Conservation (phyloP, 148 eudicot species). For the Persicaria tinctoria region DNA sequence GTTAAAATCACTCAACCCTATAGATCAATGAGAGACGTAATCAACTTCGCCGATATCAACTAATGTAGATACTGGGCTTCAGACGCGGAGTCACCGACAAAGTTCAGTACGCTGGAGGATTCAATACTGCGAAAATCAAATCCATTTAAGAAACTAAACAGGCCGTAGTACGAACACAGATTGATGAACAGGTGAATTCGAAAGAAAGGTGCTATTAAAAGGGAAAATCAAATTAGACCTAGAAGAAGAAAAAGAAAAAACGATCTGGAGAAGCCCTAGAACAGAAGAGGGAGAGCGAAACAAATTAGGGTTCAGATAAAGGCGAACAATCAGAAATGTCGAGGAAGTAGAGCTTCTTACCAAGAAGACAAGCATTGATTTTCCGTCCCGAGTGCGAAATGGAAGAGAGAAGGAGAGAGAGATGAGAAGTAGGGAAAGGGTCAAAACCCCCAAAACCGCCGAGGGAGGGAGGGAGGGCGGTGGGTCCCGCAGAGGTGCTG, state of each 20-base stretch:
- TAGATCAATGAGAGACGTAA: neutral
- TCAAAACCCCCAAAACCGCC: neutral
- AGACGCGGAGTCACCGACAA: neutral
- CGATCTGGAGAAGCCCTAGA: constrained; percentile 1
- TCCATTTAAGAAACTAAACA: neutral
- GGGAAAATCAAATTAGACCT: neutral
- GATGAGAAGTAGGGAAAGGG: neutral
- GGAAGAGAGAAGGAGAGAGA: neutral
- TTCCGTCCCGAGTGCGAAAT: neutral
- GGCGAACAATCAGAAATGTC: neutral
- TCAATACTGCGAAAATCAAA: neutral
- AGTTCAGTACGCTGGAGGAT: neutral
- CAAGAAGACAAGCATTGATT: neutral
- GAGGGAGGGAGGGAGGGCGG: neutral
- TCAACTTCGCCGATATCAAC: neutral
- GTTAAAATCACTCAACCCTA: neutral
- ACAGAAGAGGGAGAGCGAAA: neutral
- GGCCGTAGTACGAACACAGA: neutral
- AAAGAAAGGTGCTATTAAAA: neutral
- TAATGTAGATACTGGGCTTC: neutral
- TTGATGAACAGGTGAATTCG: neutral
- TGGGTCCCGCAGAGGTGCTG: constrained; percentile 5
- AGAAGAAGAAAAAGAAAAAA: neutral
- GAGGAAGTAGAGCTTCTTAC: constrained; percentile 1
- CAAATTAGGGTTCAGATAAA: constrained; percentile 5